Evolutionary conservation across 75 land plant species (phyloP).

Genomic region (Cunninghamia lanceolata): DNA sequence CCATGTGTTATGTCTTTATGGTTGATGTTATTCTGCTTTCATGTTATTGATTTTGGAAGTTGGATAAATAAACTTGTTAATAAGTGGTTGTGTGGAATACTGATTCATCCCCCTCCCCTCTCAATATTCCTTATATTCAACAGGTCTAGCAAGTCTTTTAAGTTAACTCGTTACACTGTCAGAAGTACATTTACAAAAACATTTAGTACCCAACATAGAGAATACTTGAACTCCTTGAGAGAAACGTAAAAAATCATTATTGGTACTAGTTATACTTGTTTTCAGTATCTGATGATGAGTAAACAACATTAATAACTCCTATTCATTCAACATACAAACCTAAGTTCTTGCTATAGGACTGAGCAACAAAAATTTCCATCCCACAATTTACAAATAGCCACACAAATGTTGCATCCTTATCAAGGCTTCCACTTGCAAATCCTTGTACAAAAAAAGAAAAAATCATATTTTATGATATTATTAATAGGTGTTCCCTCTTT

Average conservation of each 20-base stretch:
- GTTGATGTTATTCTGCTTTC: too few species aligned
- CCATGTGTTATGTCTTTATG: too few species aligned
- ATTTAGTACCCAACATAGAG: neutral
- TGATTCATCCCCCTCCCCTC: too few species aligned
- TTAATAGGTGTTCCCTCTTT: neutral
- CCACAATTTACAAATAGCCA: too few species aligned
- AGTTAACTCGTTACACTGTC: slow-evolving; percentile 94
- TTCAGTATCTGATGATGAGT: slow-evolving; percentile 77
- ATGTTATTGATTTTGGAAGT: too few species aligned
- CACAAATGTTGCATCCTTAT: slow-evolving; percentile 88
- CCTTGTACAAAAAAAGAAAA: slow-evolving; percentile 41
- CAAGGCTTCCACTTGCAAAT: slow-evolving; percentile 97
- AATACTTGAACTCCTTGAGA: neutral
- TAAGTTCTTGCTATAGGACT: slow-evolving; percentile 91
- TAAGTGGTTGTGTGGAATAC: too few species aligned
- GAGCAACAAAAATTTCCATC: too few species aligned
- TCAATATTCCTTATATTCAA: too few species aligned
- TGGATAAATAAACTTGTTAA: too few species aligned
- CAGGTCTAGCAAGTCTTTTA: slow-evolving; percentile 92
- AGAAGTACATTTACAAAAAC: neutral
- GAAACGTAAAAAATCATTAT: neutral
- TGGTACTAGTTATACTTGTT: slow-evolving; percentile 35
- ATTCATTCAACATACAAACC: slow-evolving; percentile 95
- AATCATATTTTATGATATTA: neutral
- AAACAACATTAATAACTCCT: slow-evolving; percentile 88